phyloP scores from a whole-genome alignment of 2,329 filamentous ascomycete genomes.

The Pseudogymnoascus sp. region DNA sequence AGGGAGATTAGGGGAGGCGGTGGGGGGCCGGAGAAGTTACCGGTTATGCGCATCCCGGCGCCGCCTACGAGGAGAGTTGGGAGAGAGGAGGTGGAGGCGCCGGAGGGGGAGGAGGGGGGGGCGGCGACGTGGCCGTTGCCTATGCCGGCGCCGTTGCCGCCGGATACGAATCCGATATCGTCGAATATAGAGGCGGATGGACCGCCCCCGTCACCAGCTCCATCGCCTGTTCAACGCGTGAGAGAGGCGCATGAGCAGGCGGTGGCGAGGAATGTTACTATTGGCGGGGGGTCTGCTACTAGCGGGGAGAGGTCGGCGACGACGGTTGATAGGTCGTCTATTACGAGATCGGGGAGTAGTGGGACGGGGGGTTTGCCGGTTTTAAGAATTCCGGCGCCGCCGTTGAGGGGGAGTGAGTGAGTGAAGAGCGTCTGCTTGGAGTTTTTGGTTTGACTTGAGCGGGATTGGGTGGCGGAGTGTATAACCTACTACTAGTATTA shows the following conservation, averaged over 20 bases:
- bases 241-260: not conserved
- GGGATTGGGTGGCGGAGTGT: not conserved
- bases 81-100: not conserved
- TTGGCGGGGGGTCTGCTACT: not conserved
- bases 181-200: not conserved
- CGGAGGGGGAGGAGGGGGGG: not conserved
- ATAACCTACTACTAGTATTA: not conserved
- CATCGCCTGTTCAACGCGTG: not conserved
- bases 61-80: not conserved
- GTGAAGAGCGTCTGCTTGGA: not conserved
- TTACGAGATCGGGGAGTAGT: not conserved
- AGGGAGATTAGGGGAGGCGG: constrained; percentile 35
- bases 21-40: constrained; percentile 10
- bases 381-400: not conserved
- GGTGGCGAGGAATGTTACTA: not conserved
- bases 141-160: not conserved
- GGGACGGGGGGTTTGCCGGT: not conserved
- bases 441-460: not conserved
- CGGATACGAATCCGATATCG: not conserved
- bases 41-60: constrained; percentile 1
- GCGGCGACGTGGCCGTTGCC: not conserved
- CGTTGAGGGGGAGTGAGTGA: not conserved
- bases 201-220: not conserved
- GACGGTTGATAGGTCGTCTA: not conserved
- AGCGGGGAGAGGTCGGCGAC: not conserved